Percentiles rank a stretch among this genome's conserved stretches.
phyloP scores from a whole-genome alignment of 441 rosid species.

The Viola pubescens region DNA sequence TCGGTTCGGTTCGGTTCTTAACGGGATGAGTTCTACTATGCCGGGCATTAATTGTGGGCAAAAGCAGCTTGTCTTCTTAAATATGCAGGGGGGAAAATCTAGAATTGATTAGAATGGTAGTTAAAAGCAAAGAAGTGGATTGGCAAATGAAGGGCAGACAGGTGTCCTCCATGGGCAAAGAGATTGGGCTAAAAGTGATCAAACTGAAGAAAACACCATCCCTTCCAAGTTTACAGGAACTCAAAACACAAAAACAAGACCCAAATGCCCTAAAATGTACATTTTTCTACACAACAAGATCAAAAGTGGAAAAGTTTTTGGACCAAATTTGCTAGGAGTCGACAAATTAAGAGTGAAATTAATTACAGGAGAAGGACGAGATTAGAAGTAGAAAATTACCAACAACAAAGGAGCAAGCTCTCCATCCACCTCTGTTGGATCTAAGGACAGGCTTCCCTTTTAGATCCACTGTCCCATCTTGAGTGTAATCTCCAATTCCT shows the following conservation, averaged over 20 bases:
- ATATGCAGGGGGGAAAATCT: no score
- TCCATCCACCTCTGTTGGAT: conserved; percentile 70
- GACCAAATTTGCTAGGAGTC: background rate
- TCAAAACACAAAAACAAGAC: no score
- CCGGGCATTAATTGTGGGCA: no score
- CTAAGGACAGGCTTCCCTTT: conserved; percentile 58
- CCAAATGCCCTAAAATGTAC: no score
- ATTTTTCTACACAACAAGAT: no score
- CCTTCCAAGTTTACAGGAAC: no score
- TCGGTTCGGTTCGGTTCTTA: no score
- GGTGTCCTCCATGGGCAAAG: background rate
- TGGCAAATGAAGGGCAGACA: background rate
- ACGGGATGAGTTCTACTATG: no score
- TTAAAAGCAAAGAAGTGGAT: no score
- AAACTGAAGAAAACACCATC: background rate
- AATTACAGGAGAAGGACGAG: background rate
- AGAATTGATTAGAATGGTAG: no score
- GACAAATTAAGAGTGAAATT: background rate
- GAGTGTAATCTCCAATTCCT: conserved; percentile 41
- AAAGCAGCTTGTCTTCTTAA: no score
- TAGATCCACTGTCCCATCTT: conserved; percentile 78
- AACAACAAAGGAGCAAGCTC: conserved; percentile 57
- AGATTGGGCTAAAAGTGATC: background rate
- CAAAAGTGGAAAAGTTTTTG: background rate
- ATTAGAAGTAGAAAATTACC: conserved; percentile 26